Base-by-base conservation (phyloP, 257 asterid genomes). In the Penstemon davidsonii region DNA sequence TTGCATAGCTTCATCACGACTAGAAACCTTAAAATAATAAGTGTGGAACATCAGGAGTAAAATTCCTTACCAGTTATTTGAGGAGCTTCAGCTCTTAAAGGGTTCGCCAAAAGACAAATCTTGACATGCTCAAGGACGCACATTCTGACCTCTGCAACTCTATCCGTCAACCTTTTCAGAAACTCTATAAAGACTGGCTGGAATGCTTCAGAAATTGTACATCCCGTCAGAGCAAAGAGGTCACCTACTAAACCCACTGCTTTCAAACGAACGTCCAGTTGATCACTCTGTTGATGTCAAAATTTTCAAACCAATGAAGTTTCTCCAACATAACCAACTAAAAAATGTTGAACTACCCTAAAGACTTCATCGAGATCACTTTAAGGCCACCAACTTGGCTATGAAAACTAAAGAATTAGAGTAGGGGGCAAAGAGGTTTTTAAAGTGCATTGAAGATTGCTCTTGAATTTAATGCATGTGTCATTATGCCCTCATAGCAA, bases 201-300 rank as follows among this genome's bases (percentile, higher is more conserved):
- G 81, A 94, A 88, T 55, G 78, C 72, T 64, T 80, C 94, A 68
- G 98, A 81, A 58, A 84, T 83, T 71, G 82, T 72, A 77, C 88
- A 80, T 69, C 76, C 91, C 3, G 90, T 87, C 67, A 83, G 77
- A 66, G 99, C 81, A 84, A 89, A 87, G 70, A 94, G 91, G 76
- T 83, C 93, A 55, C 98, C 97, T 52, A 91, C 94, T 80, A 94
- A 82, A 67, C 80, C 77, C 85, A 91, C 99, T 1, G 96, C 89
- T 77, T 86, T 91, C 74, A 91, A 72, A 53, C 99, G 95, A 59
- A 79, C 72, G 75, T 89, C 95, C 84, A 80, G 59, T 62, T 91
- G 88, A 83, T 94, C 98, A 43, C 96, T 84, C 99, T 94, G 93
- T 75, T 40, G 55, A 79, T 43, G 66, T 63, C 74, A 83, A 72